Conservation (phyloP, 2,329 filamentous ascomycete genomes). For the Colletotrichum sp. region DNA sequence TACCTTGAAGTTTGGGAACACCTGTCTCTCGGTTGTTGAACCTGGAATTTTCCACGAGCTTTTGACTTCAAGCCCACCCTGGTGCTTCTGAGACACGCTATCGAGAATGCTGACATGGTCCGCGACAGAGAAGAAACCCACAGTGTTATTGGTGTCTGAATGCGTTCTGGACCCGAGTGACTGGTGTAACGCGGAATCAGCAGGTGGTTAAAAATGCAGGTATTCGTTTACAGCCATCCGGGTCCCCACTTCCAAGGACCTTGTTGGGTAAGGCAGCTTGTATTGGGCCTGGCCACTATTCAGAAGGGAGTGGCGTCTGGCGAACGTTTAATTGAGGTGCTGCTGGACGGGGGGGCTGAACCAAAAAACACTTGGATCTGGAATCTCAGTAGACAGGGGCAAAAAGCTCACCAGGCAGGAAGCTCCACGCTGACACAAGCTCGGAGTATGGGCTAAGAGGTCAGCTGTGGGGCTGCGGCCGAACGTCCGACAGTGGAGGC, state of each 20-base stretch:
- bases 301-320: neutral
- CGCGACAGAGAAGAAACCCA: neutral
- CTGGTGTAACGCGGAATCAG: neutral
- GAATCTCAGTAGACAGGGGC: neutral
- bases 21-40: neutral
- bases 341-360: neutral
- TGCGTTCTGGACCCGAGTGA: neutral
- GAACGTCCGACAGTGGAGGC: neutral
- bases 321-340: neutral
- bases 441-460: neutral
- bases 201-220: neutral
- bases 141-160: neutral
- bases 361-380: neutral
- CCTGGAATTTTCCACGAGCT: neutral
- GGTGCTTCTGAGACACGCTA: neutral
- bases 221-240: neutral
- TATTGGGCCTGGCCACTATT: neutral
- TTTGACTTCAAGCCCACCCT: neutral
- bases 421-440: neutral
- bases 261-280: neutral
- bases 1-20: neutral
- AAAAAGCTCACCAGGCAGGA: neutral
- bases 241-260: neutral
- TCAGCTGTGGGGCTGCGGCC: neutral
- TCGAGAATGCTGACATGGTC: neutral